A percentile compares a stretch with the other conserved stretches of the same genome.
These are phyloP conservation scores for Hanseniaspora lindneri DNA, from an alignment of 805 yeast species.

Conservation along the genomic window DNA sequence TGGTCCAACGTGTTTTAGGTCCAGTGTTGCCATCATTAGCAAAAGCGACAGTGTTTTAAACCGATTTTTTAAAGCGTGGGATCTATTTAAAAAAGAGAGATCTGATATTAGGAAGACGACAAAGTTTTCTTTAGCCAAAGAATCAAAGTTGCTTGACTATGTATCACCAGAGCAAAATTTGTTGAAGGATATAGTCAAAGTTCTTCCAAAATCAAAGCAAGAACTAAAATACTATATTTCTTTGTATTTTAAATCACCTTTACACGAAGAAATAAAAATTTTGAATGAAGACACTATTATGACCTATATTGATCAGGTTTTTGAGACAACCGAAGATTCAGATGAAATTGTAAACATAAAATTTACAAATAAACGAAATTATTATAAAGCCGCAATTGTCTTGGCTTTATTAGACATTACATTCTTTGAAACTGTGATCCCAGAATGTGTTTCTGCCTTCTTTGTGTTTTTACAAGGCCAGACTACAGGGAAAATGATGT, in stretches of 20 bases:
- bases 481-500: slow-evolving; percentile 23
- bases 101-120: slow-evolving; percentile 20
- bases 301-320: slow-evolving; percentile 15
- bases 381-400: slow-evolving; percentile 25
- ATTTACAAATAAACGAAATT: slow-evolving; percentile 21
- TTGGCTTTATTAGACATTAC: slow-evolving; percentile 21
- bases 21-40: slow-evolving; percentile 17
- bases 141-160: slow-evolving; percentile 18
- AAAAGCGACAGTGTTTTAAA: slow-evolving; percentile 18
- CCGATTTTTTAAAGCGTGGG: slow-evolving; percentile 22
- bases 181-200: slow-evolving; percentile 16
- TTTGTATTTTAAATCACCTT: slow-evolving; percentile 22
- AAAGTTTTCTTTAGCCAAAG: slow-evolving; percentile 20
- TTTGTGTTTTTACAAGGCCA: slow-evolving; percentile 24
- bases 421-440: slow-evolving; percentile 18
- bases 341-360: slow-evolving; percentile 1
- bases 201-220: slow-evolving; percentile 21
- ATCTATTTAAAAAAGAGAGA: slow-evolving; percentile 23
- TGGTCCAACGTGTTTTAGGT: slow-evolving; percentile 27
- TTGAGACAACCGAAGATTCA: slow-evolving; percentile 14
- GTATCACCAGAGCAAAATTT: background rate
- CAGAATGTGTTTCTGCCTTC: slow-evolving; percentile 21
- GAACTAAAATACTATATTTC: slow-evolving; percentile 16
- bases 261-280: slow-evolving; percentile 17
- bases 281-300: slow-evolving; percentile 8